phyloP scores from a whole-genome alignment of 176 grass and related monocot genomes.

The Rhynchospora breviuscula region DNA sequence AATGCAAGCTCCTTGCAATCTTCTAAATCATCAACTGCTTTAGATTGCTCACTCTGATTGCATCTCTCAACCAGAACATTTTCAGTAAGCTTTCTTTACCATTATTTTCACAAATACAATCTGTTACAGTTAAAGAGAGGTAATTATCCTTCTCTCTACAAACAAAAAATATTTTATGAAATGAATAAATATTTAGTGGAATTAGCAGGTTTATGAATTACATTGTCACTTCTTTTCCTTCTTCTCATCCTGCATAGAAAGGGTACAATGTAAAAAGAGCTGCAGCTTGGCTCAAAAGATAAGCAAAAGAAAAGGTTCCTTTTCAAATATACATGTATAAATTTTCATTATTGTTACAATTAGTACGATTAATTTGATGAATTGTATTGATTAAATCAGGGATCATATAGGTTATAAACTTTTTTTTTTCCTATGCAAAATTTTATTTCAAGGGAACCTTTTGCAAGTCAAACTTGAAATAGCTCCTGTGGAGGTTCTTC shows the following conservation, averaged over 20 bases:
- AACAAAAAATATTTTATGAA: no score
- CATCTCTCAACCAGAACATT: no score
- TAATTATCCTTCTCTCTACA: no score
- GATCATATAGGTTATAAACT: background rate
- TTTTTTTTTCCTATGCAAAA: background rate
- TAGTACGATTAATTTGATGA: background rate
- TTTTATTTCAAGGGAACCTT: conserved; percentile 14
- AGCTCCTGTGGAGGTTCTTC: background rate
- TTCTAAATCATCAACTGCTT: no score
- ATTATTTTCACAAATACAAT: no score
- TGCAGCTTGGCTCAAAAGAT: background rate
- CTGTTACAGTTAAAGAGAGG: no score
- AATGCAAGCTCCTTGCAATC: background rate
- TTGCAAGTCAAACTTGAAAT: conserved; percentile 10
- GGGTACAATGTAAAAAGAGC: background rate
- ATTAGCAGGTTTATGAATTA: no score
- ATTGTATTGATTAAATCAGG: no score
- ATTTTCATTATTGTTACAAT: background rate
- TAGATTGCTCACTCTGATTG: no score
- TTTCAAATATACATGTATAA: background rate
- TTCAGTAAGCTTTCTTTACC: no score
- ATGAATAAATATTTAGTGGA: no score
- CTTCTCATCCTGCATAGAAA: background rate
- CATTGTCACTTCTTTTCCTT: no score
- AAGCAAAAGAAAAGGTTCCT: background rate